Evolutionary conservation across 257 asterid species (phyloP).

Genomic region (Voacanga thouarsii): DNA sequence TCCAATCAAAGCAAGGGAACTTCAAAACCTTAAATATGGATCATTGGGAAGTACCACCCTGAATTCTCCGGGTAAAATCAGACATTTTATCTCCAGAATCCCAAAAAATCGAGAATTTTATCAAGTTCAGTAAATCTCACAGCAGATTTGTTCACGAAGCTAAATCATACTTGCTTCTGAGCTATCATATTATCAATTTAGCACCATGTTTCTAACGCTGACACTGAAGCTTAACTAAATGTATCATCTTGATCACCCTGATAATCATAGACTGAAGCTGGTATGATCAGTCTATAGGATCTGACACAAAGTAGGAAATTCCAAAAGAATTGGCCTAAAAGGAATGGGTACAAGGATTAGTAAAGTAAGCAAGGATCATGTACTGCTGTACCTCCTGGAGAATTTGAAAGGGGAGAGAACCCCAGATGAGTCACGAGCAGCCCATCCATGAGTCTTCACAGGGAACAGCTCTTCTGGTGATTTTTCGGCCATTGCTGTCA

Average conservation of each 20-base stretch:
- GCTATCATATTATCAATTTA: too few relatives aligned
- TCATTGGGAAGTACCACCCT: too few relatives aligned
- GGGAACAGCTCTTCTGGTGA: not conserved
- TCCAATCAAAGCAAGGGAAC: too few relatives aligned
- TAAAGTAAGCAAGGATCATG: not conserved
- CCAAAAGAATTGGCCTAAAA: not conserved
- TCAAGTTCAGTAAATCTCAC: too few relatives aligned
- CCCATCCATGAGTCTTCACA: constrained; percentile 2
- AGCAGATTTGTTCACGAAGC: too few relatives aligned
- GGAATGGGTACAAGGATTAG: not conserved
- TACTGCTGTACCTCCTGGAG: constrained; percentile 3
- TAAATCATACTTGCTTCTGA: too few relatives aligned
- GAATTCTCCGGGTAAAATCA: too few relatives aligned
- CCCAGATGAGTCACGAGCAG: constrained; percentile 10
- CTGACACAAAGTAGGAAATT: not conserved
- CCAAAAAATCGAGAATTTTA: too few relatives aligned
- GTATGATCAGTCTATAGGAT: not conserved
- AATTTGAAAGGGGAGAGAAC: constrained; percentile 5
- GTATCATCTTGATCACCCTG: not conserved
- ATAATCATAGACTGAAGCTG: not conserved
- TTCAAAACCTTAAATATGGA: too few relatives aligned
- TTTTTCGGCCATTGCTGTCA: not conserved
- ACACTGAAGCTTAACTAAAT: not conserved
- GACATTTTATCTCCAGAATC: too few relatives aligned
- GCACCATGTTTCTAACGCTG: too few relatives aligned